Base-by-base conservation (phyloP, 371 early-diverging fungal genomes). In the Mortierella sp. region DNA sequence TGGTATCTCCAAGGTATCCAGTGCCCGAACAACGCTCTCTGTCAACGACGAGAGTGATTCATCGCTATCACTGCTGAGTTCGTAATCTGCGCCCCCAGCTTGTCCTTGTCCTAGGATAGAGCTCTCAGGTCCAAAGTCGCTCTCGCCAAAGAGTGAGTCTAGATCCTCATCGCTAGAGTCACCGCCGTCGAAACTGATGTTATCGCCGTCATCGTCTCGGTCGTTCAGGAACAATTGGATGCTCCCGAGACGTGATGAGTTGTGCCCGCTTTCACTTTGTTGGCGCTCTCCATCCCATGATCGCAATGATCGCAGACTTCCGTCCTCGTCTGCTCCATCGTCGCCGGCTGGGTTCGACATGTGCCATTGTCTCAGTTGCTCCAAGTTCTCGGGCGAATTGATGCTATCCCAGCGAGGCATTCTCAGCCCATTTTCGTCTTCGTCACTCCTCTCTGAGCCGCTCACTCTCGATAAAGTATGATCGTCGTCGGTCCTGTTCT, bases 401-500 rank as follows among this genome's bases (percentile, higher is more conserved):
- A 74, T 63, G 12, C 67, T 63, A 47, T 74, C 74, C 74, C 74
- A 74, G 9, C 67, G 60, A 9, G 74, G 74, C 74, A 74, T 74
- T 28, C 68, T 62, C 46, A 74, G 60, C 1, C 40, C 37, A 7
- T 22, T 21, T 8, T 49, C 57, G 7, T 54, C 60, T 1, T 57
- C 37, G 21, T 24, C 48, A n/a, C 34, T 34, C 28, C 50, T 28
- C 2, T 19, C 10, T 5, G 29, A 49, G 29, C 28, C 5, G 13
- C 28, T n/a, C 16, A 10, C 9, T 5, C 24, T 27, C 12, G 29
- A 10, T 3, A 25, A 10, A 9, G 28, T 12, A 28, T 49, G 3
- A 14, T 55, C 47, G n/a, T 37, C 54, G 16, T 43, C 47, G 1
- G 1, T 21, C 47, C 31, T 29, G 37, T 17, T 19, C 40, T n/a